Evolutionary conservation across 371 early-diverging fungal species (phyloP), one percentile per base, ranked within the genome.

Genomic region (Mortierella sp.): DNA sequence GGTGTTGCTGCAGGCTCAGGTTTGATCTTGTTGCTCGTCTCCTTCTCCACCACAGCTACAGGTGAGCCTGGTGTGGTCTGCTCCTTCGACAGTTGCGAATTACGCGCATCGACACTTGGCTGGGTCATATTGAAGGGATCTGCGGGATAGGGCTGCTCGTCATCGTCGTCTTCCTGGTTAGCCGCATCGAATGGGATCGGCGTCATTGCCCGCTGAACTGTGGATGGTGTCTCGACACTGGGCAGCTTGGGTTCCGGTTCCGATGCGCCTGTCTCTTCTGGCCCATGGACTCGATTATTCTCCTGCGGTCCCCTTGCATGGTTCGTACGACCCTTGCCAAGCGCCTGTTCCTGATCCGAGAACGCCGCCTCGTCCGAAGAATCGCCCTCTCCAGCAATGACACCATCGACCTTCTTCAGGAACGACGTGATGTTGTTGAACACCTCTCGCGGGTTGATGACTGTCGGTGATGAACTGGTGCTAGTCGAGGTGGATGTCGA

Each of bases 371-470:
- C 80, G 45, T 72, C 80, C 40, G 71, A 66, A 44, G 76, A 75
- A 43, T 48, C 68, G 2, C 47, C 66, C 29, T 76, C 76, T 13
- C 70, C 80, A 39, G 73, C 73, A 66, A 80, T 76, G n/a, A 73
- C 76, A 8, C 73, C 76, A 45, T 76, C 80, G 7, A 74, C 81
- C 22, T 64, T 76, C 45, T 71, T 77, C 48, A 77, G 41, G 61
- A 81, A 77, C 47, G 81, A 66, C 4, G 77, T 70, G 29, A 80
- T 61, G 65, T 71, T 76, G 71, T 41, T 74, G 22, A 81, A 39
- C 14, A 80, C 77, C 8, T 48, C 73, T 34, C 76, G 44, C 10
- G 80, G 76, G 26, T 43, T 76, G 24, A 80, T 72, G 10, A 64
- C 26, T 0, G 63, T 26, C 19, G 50, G 37, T 2, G 63, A 24